Percentiles rank a stretch among this genome's conserved stretches.
These are phyloP conservation scores for Scheffersomyces lignosus DNA, from an alignment of 805 yeast genomes.

Conservation along the genomic window DNA sequence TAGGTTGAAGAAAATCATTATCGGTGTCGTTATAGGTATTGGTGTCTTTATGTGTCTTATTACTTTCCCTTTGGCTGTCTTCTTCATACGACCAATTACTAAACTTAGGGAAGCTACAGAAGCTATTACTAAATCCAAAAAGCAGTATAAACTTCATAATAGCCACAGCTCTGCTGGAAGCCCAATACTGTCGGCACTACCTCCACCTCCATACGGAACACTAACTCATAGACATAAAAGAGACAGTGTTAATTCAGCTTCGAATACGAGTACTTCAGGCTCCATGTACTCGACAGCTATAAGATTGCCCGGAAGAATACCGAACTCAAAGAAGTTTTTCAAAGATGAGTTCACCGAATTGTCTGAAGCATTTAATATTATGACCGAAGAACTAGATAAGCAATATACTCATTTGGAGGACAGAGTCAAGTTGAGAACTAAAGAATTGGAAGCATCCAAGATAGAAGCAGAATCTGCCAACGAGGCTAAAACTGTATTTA, in stretches of 20 bases:
- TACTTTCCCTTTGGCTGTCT: slow-evolving; percentile 83
- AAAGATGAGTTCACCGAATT: slow-evolving; percentile 86
- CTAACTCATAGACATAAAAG: slow-evolving; percentile 9
- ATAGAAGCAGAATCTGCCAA: slow-evolving; percentile 92
- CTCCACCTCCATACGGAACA: slow-evolving; percentile 1
- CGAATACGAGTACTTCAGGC: slow-evolving; percentile 26
- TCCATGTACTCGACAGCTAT: slow-evolving; percentile 45
- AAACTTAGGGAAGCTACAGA: slow-evolving; percentile 82
- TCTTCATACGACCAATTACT: slow-evolving; percentile 81
- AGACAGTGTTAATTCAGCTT: slow-evolving; percentile 27
- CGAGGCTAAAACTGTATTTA: slow-evolving; percentile 92
- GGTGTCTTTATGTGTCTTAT: slow-evolving; percentile 71
- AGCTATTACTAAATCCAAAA: slow-evolving; percentile 50
- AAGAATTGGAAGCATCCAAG: slow-evolving; percentile 84
- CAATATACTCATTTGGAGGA: slow-evolving; percentile 87
- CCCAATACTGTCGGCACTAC: background rate
- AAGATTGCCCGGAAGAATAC: slow-evolving; percentile 37
- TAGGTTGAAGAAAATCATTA: slow-evolving; percentile 63
- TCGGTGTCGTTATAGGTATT: slow-evolving; percentile 76
- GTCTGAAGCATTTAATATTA: slow-evolving; percentile 84
- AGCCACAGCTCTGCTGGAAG: background rate
- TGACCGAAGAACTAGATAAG: slow-evolving; percentile 83
- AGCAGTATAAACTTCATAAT: slow-evolving; percentile 17
- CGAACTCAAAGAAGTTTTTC: slow-evolving; percentile 47
- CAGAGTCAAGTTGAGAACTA: slow-evolving; percentile 81